These are phyloP conservation scores for Diaporthe longicolla DNA, from an alignment of 2,329 filamentous ascomycete species.

Conservation along the genomic window DNA sequence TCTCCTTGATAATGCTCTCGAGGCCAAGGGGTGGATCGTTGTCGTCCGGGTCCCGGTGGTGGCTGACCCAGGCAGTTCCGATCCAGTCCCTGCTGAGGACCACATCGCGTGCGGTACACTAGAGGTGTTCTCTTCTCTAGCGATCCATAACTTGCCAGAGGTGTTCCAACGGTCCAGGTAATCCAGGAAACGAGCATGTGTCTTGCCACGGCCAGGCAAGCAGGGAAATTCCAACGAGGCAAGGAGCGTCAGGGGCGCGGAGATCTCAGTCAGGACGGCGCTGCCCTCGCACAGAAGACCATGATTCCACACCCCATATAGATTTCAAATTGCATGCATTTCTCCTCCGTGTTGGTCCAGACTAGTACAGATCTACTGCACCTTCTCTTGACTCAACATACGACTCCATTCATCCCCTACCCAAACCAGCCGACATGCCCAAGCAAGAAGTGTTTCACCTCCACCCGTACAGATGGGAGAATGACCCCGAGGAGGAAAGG, in stretches of 20 bases:
- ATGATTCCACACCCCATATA: constrained; percentile 18
- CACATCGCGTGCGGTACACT: constrained; percentile 1
- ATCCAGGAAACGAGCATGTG: background rate
- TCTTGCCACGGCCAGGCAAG: background rate
- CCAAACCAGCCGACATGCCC: constrained; percentile 35
- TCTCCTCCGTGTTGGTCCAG: background rate
- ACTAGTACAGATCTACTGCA: constrained; percentile 7
- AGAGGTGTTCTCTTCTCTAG: background rate
- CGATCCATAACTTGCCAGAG: background rate
- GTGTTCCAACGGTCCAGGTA: background rate
- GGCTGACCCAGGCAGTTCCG: background rate
- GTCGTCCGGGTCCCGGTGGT: background rate
- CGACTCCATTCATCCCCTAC: background rate
- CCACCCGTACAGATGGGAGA: constrained; percentile 54
- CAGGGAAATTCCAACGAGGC: constrained; percentile 17
- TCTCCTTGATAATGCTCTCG: background rate
- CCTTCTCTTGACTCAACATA: background rate
- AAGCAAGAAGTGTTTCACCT: constrained; percentile 49
- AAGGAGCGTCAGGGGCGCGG: constrained; percentile 19
- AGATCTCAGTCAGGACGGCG: background rate
- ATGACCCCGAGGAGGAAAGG: constrained; percentile 54
- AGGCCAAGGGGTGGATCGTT: background rate
- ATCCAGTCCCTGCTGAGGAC: background rate
- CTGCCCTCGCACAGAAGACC: background rate
- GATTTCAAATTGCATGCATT: constrained; percentile 10